A percentile compares a stretch with the other conserved stretches of the same genome.
Conservation (phyloP, 768 basidiomycete genomes). For the Calocybe gangraenosa region DNA sequence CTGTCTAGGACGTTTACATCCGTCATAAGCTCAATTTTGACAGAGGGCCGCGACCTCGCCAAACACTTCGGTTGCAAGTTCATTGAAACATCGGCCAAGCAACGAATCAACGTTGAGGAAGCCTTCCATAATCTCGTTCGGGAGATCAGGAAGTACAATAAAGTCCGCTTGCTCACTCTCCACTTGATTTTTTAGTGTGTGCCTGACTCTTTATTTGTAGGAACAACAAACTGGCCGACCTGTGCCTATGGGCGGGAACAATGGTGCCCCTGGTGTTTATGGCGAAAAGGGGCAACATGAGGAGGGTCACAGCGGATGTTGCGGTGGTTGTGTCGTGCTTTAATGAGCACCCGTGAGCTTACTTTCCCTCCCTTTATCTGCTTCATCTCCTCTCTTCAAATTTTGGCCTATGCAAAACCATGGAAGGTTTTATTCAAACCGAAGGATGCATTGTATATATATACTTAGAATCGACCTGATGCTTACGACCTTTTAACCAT, state of each 20-base stretch:
- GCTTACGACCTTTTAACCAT: constrained; percentile 2
- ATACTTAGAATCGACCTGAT: constrained; percentile 10
- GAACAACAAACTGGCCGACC: constrained; percentile 79
- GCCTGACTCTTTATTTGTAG: constrained; percentile 28
- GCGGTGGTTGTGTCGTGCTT: constrained; percentile 63
- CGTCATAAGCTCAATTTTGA: constrained; percentile 1
- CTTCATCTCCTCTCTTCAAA: constrained; percentile 22
- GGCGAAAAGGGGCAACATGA: constrained; percentile 43
- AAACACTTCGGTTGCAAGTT: constrained; percentile 93
- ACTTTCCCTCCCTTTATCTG: constrained; percentile 13
- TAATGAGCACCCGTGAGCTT: constrained; percentile 21
- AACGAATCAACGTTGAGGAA: constrained; percentile 95
- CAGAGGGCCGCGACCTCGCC: constrained; percentile 97
- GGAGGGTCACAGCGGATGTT: constrained; percentile 59
- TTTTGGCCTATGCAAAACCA: constrained; percentile 17
- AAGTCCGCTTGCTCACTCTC: constrained; percentile 42
- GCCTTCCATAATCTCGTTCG: constrained; percentile 91
- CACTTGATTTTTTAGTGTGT: background rate
- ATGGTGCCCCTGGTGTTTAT: constrained; percentile 45
- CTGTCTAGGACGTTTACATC: background rate
- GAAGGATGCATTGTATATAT: constrained; percentile 17
- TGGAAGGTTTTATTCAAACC: constrained; percentile 15
- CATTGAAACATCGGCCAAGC: constrained; percentile 95
- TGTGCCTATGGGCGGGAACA: constrained; percentile 40
- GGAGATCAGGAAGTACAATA: constrained; percentile 92